These are phyloP conservation scores for Scheffersomyces quercinus DNA, from an alignment of 1,139 yeast genomes.

Conservation along the genomic window DNA sequence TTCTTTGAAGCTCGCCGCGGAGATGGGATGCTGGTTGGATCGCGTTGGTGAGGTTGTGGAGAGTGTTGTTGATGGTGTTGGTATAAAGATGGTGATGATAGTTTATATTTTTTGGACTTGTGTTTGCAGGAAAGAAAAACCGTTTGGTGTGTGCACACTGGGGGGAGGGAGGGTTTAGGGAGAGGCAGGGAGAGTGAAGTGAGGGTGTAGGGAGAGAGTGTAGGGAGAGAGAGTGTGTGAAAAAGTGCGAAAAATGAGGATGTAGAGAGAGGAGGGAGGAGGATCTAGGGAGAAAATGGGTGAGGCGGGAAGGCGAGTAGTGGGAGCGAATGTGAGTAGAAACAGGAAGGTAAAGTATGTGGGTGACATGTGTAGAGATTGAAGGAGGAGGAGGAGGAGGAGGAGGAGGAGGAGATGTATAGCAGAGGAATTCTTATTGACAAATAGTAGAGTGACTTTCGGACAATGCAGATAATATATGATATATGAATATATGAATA, in stretches of 20 bases:
- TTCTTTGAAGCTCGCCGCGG: not conserved
- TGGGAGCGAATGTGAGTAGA: not conserved
- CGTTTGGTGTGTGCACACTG: not conserved
- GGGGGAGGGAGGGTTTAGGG: not conserved
- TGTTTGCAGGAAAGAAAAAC: not conserved
- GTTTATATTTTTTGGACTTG: not conserved
- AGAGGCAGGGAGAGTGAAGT: not conserved
- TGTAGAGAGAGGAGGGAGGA: not conserved
- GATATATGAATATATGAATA: too few relatives aligned
- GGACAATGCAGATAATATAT: too few relatives aligned
- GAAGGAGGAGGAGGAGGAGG: too few relatives aligned
- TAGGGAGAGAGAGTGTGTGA: not conserved
- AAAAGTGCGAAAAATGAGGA: not conserved
- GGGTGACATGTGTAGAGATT: too few relatives aligned
- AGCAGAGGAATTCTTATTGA: too few relatives aligned
- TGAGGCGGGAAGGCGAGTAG: not conserved
- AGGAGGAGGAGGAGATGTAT: too few relatives aligned
- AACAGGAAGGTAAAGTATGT: not conserved
- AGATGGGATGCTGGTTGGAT: not conserved
- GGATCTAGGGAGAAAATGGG: not conserved
- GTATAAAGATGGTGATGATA: constrained; percentile 1
- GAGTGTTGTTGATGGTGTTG: not conserved
- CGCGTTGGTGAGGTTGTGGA: too few relatives aligned
- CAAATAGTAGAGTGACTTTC: too few relatives aligned
- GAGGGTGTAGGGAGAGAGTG: not conserved